phyloP scores from a whole-genome alignment of 768 basidiomycete genomes.

The Udeniomyces megalosporus region DNA sequence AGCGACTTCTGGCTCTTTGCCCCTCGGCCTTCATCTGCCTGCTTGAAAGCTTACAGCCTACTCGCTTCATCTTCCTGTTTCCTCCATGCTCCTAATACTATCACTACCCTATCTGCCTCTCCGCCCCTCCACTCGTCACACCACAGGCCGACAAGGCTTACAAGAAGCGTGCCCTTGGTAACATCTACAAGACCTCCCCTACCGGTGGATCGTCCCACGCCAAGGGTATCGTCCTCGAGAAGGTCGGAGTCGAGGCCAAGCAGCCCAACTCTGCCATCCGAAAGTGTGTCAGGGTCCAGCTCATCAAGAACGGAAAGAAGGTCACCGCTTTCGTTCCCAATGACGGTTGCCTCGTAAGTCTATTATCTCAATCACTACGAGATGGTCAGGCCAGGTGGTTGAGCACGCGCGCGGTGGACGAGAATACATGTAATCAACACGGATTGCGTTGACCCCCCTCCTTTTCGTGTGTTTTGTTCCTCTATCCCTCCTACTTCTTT shows the following conservation, averaged over 20 bases:
- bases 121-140: slow-evolving; percentile 17
- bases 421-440: no score
- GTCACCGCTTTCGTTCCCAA: slow-evolving; percentile 99
- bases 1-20: no score
- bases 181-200: slow-evolving; percentile 98
- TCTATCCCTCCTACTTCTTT: background rate
- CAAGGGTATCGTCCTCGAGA: slow-evolving; percentile 99
- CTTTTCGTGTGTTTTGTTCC: no score
- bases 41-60: background rate
- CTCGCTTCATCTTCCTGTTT: background rate
- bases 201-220: slow-evolving; percentile 99
- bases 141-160: slow-evolving; percentile 86
- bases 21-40: background rate
- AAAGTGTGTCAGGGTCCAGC: slow-evolving; percentile 98
- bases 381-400: no score
- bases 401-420: background rate
- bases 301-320: slow-evolving; percentile 99
- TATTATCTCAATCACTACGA: background rate
- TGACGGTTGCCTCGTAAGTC: slow-evolving; percentile 60
- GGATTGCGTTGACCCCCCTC: no score
- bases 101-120: background rate
- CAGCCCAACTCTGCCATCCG: slow-evolving; percentile 99
- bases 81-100: background rate
- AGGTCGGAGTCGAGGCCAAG: slow-evolving; percentile 99
- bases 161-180: slow-evolving; percentile 98